Evolutionary conservation across 768 basidiomycete genomes (phyloP), one percentile per base, ranked within the genome.

Genomic region (Boletus rex-veris): DNA sequence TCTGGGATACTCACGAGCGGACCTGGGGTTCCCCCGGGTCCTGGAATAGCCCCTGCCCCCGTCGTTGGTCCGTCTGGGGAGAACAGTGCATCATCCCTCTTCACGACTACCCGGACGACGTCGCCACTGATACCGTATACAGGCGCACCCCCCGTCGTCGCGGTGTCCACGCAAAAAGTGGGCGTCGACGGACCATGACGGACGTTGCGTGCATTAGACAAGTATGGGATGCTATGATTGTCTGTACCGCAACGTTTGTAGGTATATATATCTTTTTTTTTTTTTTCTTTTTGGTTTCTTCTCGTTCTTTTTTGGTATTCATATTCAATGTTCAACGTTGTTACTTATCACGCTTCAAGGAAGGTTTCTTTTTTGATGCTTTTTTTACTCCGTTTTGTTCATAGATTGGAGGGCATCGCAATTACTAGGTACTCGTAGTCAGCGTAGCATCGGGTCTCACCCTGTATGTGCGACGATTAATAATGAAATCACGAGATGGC

Each of bases 1-100:
- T 57, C 57, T 16, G 66, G 66, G 11, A 68, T 68, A 53, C 52
- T 66, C n/a, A 68, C 65, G 21, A 65, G 64, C 19, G 66, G 66
- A 15, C 66, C 65, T 33, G 66, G 66, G n/a, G 48, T 68, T 21
- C 66, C 66, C 1, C 64, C 64, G 3, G 66, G 66, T 30, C 64
- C 66, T 1, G 67, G 64, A 7, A 69, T 68, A 28, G 57, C 64
- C 0, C 64, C 63, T 50, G 62, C 67, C 1, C 50, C 64, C 11
- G 7, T 50, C 21, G 41, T 55, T 41, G 40, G 47, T 4, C 38
- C 45, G 4, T 4, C 49, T 5, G 64, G 58, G 24, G 64, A 66
- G 26, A 33, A n/a, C 35, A 43, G 15, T 9, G 46, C 37, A 6
- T 30, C 52, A 5, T 43, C 58, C 26, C 43, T 62, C 16, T 66